These are phyloP conservation scores for Recurvomyces mirabilis DNA, from an alignment of 495 filamentous ascomycete species.

Conservation along the genomic window DNA sequence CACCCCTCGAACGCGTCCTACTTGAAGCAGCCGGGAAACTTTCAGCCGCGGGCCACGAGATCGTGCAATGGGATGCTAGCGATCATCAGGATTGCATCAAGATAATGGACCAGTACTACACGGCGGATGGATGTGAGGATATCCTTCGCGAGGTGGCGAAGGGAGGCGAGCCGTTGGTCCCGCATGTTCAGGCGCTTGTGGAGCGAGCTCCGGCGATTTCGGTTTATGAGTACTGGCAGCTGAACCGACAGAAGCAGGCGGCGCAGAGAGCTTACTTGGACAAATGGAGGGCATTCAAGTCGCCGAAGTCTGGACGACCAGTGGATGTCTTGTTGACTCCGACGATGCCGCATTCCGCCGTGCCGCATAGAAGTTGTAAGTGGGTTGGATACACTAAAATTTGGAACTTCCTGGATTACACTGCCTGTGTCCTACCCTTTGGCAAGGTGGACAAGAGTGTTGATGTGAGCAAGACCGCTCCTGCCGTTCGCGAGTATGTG, in stretches of 20 bases:
- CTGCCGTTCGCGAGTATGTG: slow-evolving; percentile 12
- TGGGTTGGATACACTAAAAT: slow-evolving; percentile 30
- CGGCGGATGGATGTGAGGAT: slow-evolving; percentile 46
- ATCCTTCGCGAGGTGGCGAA: slow-evolving; percentile 37
- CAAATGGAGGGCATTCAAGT: slow-evolving; percentile 38
- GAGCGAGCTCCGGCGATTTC: slow-evolving; percentile 35
- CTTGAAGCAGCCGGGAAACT: slow-evolving; percentile 31
- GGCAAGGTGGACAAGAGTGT: slow-evolving; percentile 19
- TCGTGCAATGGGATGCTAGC: slow-evolving; percentile 38
- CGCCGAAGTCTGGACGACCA: slow-evolving; percentile 18
- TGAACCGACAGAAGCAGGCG: slow-evolving; percentile 41
- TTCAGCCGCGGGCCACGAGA: slow-evolving; percentile 35
- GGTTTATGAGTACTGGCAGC: slow-evolving; percentile 46
- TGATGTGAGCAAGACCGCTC: slow-evolving; percentile 7
- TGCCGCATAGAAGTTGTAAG: slow-evolving; percentile 24
- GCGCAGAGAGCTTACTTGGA: slow-evolving; percentile 46
- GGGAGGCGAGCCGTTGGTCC: slow-evolving; percentile 45
- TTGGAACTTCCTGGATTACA: slow-evolving; percentile 26
- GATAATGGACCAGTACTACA: slow-evolving; percentile 39
- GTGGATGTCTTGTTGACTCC: slow-evolving; percentile 29
- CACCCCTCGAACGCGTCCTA: slow-evolving; percentile 29
- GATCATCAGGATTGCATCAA: slow-evolving; percentile 37
- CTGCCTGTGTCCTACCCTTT: slow-evolving; percentile 22
- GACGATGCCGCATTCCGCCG: slow-evolving; percentile 28
- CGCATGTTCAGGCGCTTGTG: slow-evolving; percentile 35